These are phyloP conservation scores for Ogataea corticis DNA, from an alignment of 805 yeast species.

Conservation along the genomic window DNA sequence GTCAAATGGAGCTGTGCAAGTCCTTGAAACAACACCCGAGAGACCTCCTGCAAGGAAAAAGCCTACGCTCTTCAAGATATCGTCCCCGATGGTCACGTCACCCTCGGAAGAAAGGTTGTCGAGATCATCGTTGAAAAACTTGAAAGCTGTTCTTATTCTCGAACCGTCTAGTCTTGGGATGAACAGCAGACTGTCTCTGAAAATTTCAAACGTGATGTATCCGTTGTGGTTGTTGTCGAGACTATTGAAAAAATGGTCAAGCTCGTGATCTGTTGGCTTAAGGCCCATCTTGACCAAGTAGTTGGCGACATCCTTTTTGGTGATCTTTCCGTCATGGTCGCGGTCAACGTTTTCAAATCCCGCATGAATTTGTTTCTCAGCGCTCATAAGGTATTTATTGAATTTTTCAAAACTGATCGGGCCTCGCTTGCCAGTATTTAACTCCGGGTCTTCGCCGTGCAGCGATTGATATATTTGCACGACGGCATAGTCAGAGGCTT, in stretches of 20 bases:
- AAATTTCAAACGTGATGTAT: constrained; percentile 77
- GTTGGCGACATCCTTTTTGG: constrained; percentile 60
- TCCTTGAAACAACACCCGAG: constrained; percentile 93
- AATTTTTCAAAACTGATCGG: constrained; percentile 64
- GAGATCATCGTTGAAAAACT: constrained; percentile 73
- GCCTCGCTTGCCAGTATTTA: constrained; percentile 27
- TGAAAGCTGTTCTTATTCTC: constrained; percentile 76
- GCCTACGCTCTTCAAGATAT: constrained; percentile 80
- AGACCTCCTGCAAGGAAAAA: constrained; percentile 93
- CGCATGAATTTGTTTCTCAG: constrained; percentile 67
- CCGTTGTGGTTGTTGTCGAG: constrained; percentile 62
- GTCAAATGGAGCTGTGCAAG: constrained; percentile 97
- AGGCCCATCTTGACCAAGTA: constrained; percentile 62
- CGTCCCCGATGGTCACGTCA: constrained; percentile 82
- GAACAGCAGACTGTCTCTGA: constrained; percentile 77
- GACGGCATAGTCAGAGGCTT: constrained; percentile 59
- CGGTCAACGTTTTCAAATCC: constrained; percentile 71
- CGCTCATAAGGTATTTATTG: constrained; percentile 58
- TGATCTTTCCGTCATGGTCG: constrained; percentile 72
- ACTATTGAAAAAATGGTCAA: constrained; percentile 55
- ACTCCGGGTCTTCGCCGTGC: constrained; percentile 38
- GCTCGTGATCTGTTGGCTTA: constrained; percentile 50
- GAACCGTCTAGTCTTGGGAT: constrained; percentile 82
- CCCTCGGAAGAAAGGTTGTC: constrained; percentile 86
- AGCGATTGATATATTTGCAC: constrained; percentile 56